phyloP scores from a whole-genome alignment of 208 protist species.

The Herpetomonas muscarum region DNA sequence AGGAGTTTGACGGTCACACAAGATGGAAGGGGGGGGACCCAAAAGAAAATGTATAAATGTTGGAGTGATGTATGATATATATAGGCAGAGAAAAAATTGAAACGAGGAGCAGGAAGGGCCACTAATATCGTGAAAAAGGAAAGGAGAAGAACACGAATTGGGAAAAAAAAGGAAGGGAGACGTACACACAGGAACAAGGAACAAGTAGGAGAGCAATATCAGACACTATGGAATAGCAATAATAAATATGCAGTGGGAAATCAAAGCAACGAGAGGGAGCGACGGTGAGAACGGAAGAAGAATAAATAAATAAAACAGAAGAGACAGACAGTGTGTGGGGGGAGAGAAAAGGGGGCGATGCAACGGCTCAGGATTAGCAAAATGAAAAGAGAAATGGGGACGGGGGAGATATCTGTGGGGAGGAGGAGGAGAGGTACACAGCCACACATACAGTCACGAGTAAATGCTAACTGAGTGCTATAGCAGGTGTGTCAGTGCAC shows the following conservation, averaged over 20 bases:
- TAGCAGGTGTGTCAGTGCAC: too few species aligned
- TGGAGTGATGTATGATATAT: too few species aligned
- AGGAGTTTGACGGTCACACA: too few species aligned
- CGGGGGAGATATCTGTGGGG: too few species aligned
- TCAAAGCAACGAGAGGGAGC: not conserved
- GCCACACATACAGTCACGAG: too few species aligned
- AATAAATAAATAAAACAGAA: constrained; percentile 2
- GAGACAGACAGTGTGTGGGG: not conserved
- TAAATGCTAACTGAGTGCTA: too few species aligned
- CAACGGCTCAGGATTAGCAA: not conserved
- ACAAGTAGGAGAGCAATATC: constrained; percentile 19
- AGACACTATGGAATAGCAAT: constrained; percentile 3
- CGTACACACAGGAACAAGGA: constrained; percentile 4
- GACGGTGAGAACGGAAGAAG: not conserved
- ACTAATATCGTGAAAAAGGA: not conserved
- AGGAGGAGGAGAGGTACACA: too few species aligned
- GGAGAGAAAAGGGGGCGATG: not conserved
- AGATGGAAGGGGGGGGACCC: too few species aligned
- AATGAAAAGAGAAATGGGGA: too few species aligned
- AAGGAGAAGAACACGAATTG: constrained; percentile 3
- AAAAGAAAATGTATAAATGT: too few species aligned
- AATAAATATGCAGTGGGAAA: not conserved
- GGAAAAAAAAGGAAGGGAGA: not conserved
- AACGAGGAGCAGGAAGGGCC: not conserved
- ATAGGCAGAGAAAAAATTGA: too few species aligned